Evolutionary conservation across 2,329 filamentous ascomycete species (phyloP).

Genomic region (Trichoderma sp.): DNA sequence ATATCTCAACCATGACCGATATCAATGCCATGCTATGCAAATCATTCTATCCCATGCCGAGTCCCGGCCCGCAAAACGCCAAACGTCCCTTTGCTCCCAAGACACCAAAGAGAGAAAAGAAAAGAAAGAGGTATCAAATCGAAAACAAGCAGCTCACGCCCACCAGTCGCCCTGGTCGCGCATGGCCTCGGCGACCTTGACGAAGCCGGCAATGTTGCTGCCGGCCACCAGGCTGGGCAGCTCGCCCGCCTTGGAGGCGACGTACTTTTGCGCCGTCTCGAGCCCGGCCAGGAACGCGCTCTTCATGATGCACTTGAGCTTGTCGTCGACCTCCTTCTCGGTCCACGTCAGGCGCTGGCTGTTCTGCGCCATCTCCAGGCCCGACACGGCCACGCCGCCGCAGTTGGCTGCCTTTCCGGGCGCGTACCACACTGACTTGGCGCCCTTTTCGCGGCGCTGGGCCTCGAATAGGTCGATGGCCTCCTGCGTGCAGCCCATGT

Average conservation of each 20-base stretch:
- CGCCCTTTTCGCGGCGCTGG: constrained; percentile 68
- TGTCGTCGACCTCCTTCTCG: constrained; percentile 82
- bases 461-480: constrained; percentile 93
- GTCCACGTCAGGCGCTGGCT: constrained; percentile 82
- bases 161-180: constrained; percentile 97
- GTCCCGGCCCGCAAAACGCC: constrained; percentile 10
- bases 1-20: not conserved
- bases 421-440: constrained; percentile 84
- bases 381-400: constrained; percentile 94
- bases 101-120: not conserved
- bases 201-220: constrained; percentile 96
- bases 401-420: constrained; percentile 97
- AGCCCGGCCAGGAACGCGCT: constrained; percentile 87
- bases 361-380: constrained; percentile 99
- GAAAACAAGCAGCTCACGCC: constrained; percentile 30
- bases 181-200: constrained; percentile 95
- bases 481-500: constrained; percentile 98
- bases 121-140: not conserved
- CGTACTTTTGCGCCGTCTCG: constrained; percentile 86
- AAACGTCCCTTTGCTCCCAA: not conserved
- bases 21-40: constrained; percentile 4
- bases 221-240: constrained; percentile 89
- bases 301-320: constrained; percentile 95
- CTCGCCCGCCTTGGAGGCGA: constrained; percentile 75
- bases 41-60: not conserved